Percentiles rank a stretch among this genome's conserved stretches.
Conservation (phyloP, 2,329 filamentous ascomycete species). For the Xylaria sp. region DNA sequence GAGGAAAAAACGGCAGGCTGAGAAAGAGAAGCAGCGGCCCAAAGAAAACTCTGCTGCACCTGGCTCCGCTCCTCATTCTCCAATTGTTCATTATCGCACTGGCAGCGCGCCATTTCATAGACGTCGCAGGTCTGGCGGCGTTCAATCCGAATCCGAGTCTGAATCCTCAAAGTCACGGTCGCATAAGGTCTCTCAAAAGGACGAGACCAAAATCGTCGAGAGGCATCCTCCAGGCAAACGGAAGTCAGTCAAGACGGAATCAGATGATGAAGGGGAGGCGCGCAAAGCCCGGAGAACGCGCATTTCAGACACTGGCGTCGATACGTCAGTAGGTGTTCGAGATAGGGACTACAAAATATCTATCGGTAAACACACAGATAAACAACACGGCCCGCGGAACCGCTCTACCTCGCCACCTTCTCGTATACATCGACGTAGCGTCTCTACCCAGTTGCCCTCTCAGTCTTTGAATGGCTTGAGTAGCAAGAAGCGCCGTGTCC, state of each 20-base stretch:
- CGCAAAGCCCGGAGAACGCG: slow-evolving; percentile 62
- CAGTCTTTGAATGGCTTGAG: slow-evolving; percentile 60
- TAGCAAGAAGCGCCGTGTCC: slow-evolving; percentile 66
- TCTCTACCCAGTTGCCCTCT: slow-evolving; percentile 66
- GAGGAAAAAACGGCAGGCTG: slow-evolving; percentile 59
- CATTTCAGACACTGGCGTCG: slow-evolving; percentile 52
- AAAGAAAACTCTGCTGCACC: slow-evolving; percentile 63
- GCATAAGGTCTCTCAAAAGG: slow-evolving; percentile 52
- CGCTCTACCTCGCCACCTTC: slow-evolving; percentile 66
- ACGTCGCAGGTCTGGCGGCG: slow-evolving; percentile 48
- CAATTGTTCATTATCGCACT: slow-evolving; percentile 48
- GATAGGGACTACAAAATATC: slow-evolving; percentile 43
- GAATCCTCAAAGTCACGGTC: slow-evolving; percentile 55
- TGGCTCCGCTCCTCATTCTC: slow-evolving; percentile 64
- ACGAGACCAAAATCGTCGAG: slow-evolving; percentile 56
- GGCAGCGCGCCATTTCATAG: slow-evolving; percentile 41
- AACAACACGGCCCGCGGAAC: slow-evolving; percentile 42
- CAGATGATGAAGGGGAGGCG: slow-evolving; percentile 61
- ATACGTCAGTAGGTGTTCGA: slow-evolving; percentile 42
- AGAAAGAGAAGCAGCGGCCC: slow-evolving; percentile 50
- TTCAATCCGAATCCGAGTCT: slow-evolving; percentile 60
- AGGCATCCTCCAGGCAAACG: slow-evolving; percentile 57
- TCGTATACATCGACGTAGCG: slow-evolving; percentile 65
- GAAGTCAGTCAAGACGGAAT: slow-evolving; percentile 59
- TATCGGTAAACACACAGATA: slow-evolving; percentile 41